These are phyloP conservation scores for Athelia psychrophila DNA, from an alignment of 1,284 basidiomycete genomes.

Conservation along the genomic window DNA sequence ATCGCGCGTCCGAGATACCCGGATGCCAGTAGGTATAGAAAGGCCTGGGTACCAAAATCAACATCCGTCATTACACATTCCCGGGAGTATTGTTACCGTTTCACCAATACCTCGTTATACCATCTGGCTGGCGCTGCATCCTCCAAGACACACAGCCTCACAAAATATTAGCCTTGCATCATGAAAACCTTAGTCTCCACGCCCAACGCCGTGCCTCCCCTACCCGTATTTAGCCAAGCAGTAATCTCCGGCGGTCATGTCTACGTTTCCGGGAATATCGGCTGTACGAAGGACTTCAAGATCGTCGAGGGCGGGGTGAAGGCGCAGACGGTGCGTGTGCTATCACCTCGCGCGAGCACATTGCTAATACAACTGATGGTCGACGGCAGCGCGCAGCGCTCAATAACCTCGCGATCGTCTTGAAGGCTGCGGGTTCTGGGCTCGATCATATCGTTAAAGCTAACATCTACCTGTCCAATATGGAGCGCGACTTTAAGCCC, in stretches of 20 bases:
- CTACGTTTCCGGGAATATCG: conserved; percentile 62
- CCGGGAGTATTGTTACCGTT: too few relatives aligned
- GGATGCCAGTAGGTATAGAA: too few relatives aligned
- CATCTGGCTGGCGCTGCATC: too few relatives aligned
- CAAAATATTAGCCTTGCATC: too few relatives aligned
- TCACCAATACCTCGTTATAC: too few relatives aligned
- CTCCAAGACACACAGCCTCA: too few relatives aligned
- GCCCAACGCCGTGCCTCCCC: conserved; percentile 41
- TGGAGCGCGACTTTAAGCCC: conserved; percentile 44
- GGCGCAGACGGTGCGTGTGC: conserved; percentile 44
- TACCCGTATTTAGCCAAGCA: conserved; percentile 56
- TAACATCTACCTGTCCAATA: conserved; percentile 55
- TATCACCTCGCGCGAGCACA: too few relatives aligned
- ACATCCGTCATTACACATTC: too few relatives aligned
- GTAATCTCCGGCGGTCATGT: conserved; percentile 48
- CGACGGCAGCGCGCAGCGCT: conserved; percentile 46
- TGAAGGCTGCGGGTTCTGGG: conserved; percentile 58
- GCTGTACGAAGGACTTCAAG: conserved; percentile 29
- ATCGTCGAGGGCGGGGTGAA: conserved; percentile 53
- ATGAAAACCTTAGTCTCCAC: conserved; percentile 29
- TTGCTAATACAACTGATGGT: too few relatives aligned
- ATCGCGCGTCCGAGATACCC: too few relatives aligned
- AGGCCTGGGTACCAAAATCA: too few relatives aligned
- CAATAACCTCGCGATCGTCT: conserved; percentile 53
- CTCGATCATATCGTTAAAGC: conserved; percentile 60